Evolutionary conservation across 1,284 basidiomycete genomes (phyloP), one percentile per base, ranked within the genome.

Genomic region (Ceratobasidium theobromae): DNA sequence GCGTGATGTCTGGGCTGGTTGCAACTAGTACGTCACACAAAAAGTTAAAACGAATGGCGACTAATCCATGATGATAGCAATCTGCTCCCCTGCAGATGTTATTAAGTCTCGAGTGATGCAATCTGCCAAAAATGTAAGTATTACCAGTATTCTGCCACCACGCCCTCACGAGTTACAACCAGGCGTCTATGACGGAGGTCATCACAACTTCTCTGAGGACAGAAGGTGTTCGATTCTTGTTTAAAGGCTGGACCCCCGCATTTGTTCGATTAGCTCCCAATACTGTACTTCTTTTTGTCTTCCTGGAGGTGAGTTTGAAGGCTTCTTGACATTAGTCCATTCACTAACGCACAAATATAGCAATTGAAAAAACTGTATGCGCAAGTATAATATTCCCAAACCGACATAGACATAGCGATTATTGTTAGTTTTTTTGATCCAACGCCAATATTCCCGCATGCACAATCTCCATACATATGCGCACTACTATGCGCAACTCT

Each of bases 181-280:
- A 46, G 52, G 40, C 35, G 28, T 62, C 46, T 25, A 60, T 65
- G 27, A 21, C 70, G 49, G 69, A 70, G 6, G 68, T 77, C 25
- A 66, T 72, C 9, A 71, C 71, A 75, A 77, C 60, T 45, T 74
- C 58, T 48, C 65, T 51, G 49, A 48, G 46, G 21, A 67, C 67
- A 21, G 72, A 73, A 68, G 80, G 81, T 0, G 75, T 78, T 11
- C 72, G 74, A 14, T 81, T 82, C 75, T 70, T 82, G 43, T 81
- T 82, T 75, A 76, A 79, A 62, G 81, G 81, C n/a, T 82, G 81
- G 81, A 76, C 80, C 8, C 80, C 81, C 3, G 79, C 80, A 23
- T 62, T 71, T 76, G 76, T 78, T 60, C 76, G 78, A 14, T 72
- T 79, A 25, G 78, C 77, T 6, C 78, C 78, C 18, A 78, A 79